Evolutionary conservation across 2,329 filamentous ascomycete genomes (phyloP), one percentile per base, ranked within the genome.

Genomic region (Hymenoscyphus linearis): DNA sequence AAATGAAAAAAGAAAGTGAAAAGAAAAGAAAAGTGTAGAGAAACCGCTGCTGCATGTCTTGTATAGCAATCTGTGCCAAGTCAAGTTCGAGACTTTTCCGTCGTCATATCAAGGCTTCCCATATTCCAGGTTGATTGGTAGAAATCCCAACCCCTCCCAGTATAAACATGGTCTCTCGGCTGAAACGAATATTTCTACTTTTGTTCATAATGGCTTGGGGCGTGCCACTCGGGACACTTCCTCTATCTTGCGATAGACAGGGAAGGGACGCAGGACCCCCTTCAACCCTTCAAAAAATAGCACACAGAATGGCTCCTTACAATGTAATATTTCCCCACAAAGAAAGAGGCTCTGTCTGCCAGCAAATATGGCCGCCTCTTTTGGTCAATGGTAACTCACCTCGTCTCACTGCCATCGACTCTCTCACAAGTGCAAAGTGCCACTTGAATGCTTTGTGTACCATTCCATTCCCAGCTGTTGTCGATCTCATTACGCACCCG

Each of bases 191-290:
- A 16, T 25, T 36, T 26, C 14, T 37, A 10, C 25, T 56, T 56
- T 56, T 37, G 34, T 36, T 36, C 22, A 37, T 50, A 37, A 22
- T 26, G 52, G 22, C 44, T 16, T 31, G 55, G 12, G 22, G 52
- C 56, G 56, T 58, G n/a, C 56, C 56, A 58, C 44, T 31, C 56
- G 56, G 56, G 44, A n/a, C 56, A n/a, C 44, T 52, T 36, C 56
- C 56, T 36, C 22, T 37, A 57, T 47, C 22, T 31, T 25, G 18
- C 36, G 25, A 50, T 14, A 55, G 53, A 53, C 56, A 52, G 36
- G 27, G 56, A 58, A 52, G 31, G 31, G 31, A 31, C 31, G n/a
- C 31, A 31, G 27, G 44, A 31, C 22, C 37, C 26, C 6, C 22
- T 16, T 16, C 37, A 36, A 52, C 37, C 26, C 6, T 34, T 16